These are phyloP conservation scores for Pholiota conissans DNA, from an alignment of 768 basidiomycete species.

Conservation along the genomic window DNA sequence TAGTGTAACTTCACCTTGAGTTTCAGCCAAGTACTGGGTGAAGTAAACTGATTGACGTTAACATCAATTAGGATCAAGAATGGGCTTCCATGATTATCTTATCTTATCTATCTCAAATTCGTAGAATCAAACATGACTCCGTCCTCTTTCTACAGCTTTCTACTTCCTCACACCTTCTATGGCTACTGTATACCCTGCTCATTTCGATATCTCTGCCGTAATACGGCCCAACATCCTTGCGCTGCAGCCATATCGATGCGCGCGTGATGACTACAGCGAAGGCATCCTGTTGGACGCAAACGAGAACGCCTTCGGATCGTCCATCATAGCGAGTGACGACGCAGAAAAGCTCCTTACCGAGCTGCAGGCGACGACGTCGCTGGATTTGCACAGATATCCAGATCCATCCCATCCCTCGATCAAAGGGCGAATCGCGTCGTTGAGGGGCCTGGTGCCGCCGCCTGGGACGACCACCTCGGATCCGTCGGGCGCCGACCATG, in stretches of 20 bases:
- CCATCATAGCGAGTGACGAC: slow-evolving; percentile 46
- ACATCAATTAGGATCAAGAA: too few species aligned
- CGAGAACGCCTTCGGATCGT: slow-evolving; percentile 92
- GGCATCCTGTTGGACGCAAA: slow-evolving; percentile 97
- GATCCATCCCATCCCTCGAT: slow-evolving; percentile 84
- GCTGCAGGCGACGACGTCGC: slow-evolving; percentile 37
- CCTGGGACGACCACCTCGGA: not conserved
- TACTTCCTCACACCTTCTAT: slow-evolving; percentile 23
- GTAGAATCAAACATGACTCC: not conserved
- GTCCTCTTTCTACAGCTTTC: not conserved
- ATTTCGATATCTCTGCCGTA: slow-evolving; percentile 82
- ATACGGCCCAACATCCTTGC: slow-evolving; percentile 94
- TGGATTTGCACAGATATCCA: slow-evolving; percentile 88
- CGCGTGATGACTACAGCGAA: slow-evolving; percentile 90
- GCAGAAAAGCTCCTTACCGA: slow-evolving; percentile 30
- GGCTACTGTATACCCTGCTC: slow-evolving; percentile 56
- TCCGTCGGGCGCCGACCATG: slow-evolving; percentile 43
- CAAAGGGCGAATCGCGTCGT: slow-evolving; percentile 69
- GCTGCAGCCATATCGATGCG: slow-evolving; percentile 91
- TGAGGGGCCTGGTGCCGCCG: slow-evolving; percentile 64
- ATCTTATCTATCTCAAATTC: slow-evolving; percentile 17
- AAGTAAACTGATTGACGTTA: not conserved
- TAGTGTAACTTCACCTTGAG: too few species aligned
- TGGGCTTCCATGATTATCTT: not conserved
- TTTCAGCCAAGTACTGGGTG: not conserved